phyloP scores from a whole-genome alignment of 345 rosid genomes.

The Salix caprea region DNA sequence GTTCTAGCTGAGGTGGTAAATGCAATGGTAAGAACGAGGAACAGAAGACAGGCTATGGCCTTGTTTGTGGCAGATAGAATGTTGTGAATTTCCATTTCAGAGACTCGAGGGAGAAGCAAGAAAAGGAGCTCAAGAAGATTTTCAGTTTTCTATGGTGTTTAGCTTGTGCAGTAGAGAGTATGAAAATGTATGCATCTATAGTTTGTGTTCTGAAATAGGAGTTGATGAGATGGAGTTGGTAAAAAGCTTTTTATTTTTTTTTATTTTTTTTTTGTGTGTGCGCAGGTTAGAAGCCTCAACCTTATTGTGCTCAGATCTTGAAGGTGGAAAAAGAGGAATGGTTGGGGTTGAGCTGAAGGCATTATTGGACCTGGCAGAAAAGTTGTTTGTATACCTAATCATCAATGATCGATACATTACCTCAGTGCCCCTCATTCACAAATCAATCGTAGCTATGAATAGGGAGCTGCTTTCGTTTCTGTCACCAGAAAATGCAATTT shows the following conservation, averaged over 20 bases:
- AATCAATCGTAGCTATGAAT: neutral
- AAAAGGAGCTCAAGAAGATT: neutral
- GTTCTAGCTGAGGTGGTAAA: conserved; percentile 2
- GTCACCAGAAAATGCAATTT: neutral
- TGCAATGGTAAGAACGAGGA: conserved; percentile 4
- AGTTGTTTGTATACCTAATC: neutral
- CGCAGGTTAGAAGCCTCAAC: neutral
- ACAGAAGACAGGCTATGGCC: neutral
- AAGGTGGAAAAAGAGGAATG: neutral
- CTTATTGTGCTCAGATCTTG: neutral
- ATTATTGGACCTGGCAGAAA: neutral
- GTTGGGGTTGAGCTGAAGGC: too few species aligned
- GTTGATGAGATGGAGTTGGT: conserved; percentile 1
- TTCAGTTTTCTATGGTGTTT: neutral
- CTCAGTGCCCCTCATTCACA: neutral
- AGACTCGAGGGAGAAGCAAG: neutral
- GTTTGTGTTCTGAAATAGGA: neutral
- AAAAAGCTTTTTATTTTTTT: neutral
- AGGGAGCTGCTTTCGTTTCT: neutral
- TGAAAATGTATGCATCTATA: conserved; percentile 1
- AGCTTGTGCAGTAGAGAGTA: neutral
- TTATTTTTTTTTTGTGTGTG: neutral
- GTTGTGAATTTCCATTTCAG: neutral
- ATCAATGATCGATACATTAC: neutral
- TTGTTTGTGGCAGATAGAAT: neutral